phyloP scores from a whole-genome alignment of 73 alveolate genomes.

The Paramecium biaurelia region DNA sequence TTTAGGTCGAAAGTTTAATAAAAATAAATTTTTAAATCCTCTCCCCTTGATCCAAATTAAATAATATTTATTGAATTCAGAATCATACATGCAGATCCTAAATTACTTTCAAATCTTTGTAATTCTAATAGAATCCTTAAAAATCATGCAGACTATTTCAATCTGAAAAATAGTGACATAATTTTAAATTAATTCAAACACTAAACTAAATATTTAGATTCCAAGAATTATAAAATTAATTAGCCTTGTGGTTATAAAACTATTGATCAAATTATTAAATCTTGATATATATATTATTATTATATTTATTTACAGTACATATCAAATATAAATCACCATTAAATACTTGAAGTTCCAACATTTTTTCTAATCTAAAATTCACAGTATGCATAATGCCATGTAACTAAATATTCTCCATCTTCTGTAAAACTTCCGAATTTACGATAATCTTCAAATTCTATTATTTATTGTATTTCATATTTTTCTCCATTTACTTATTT shows the following conservation, averaged over 20 bases:
- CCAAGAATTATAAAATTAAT: not conserved
- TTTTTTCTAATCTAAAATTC: not conserved
- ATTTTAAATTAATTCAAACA: not conserved
- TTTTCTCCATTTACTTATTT: not conserved
- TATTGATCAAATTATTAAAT: not conserved
- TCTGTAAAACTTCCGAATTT: not conserved
- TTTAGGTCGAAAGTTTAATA: not conserved
- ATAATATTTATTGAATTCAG: conserved; percentile 27
- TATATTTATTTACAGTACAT: not conserved
- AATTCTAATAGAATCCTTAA: not conserved
- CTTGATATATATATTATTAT: not conserved
- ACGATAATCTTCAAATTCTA: not conserved
- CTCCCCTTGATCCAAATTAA: not conserved
- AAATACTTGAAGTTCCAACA: not conserved
- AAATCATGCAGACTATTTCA: conserved; percentile 23
- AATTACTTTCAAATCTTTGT: not conserved
- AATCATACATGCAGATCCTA: not conserved
- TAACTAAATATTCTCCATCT: not conserved
- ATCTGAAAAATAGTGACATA: not conserved
- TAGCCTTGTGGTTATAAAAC: conserved; percentile 32
- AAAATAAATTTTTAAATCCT: not conserved
- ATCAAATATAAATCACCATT: not conserved
- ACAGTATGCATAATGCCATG: not conserved
- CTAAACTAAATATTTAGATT: not conserved
- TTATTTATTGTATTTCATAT: not conserved